These are phyloP conservation scores for Gautieria morchelliformis DNA, from an alignment of 768 basidiomycete genomes.

Conservation along the genomic window DNA sequence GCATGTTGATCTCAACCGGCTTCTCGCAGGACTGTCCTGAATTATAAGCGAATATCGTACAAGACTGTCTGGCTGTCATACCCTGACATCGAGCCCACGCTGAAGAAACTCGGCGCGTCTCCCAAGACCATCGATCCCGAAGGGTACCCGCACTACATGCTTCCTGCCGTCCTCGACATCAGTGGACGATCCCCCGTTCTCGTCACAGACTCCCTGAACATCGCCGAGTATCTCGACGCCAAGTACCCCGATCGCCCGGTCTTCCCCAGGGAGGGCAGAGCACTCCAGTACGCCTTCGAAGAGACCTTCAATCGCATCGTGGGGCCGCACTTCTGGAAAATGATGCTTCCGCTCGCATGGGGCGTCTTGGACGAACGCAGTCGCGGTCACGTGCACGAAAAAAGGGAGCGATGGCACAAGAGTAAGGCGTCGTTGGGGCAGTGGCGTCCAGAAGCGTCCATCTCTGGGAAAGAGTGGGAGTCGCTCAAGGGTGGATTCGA, in stretches of 20 bases:
- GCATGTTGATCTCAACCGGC: background rate
- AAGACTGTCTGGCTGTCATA: slow-evolving; percentile 35
- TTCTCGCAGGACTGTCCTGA: slow-evolving; percentile 21
- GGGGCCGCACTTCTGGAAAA: slow-evolving; percentile 53
- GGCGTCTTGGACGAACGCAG: slow-evolving; percentile 47
- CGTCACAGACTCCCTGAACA: slow-evolving; percentile 49
- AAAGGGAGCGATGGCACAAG: background rate
- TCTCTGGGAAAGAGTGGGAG: slow-evolving; percentile 39
- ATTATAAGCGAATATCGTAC: slow-evolving; percentile 29
- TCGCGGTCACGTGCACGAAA: slow-evolving; percentile 37
- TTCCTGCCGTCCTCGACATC: slow-evolving; percentile 62
- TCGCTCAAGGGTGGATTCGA: slow-evolving; percentile 59
- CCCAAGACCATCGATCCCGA: slow-evolving; percentile 32
- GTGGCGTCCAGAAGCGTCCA: background rate
- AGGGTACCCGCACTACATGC: slow-evolving; percentile 53
- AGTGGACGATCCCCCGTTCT: slow-evolving; percentile 37
- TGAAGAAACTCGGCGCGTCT: slow-evolving; percentile 23
- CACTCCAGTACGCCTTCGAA: slow-evolving; percentile 59
- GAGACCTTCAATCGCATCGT: slow-evolving; percentile 61
- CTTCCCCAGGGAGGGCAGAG: slow-evolving; percentile 60
- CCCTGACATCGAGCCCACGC: slow-evolving; percentile 28
- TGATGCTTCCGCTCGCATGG: slow-evolving; percentile 63
- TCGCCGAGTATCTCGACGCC: slow-evolving; percentile 64
- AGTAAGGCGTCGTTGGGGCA: background rate
- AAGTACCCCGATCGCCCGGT: slow-evolving; percentile 61